A percentile compares a stretch with the other conserved stretches of the same genome.
Evolutionary conservation across 2,329 filamentous ascomycete genomes (phyloP).

Genomic region (Ophiosphaerella herpotricha): DNA sequence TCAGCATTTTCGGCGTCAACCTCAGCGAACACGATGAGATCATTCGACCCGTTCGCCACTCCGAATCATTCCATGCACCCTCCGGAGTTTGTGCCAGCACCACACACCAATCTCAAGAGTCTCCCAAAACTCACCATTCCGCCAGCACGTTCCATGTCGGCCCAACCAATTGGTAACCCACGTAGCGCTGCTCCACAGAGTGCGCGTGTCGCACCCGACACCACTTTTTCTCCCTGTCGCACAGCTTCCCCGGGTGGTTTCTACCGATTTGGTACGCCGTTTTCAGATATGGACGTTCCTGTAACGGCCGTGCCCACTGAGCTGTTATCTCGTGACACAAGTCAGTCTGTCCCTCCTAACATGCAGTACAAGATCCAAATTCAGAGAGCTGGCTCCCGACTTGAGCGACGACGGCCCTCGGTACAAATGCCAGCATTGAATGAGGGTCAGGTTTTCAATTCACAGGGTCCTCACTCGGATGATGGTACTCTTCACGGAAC

Average conservation of each 20-base stretch:
- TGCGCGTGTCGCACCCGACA: slow-evolving; percentile 40
- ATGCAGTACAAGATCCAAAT: slow-evolving; percentile 74
- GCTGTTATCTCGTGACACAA: slow-evolving; percentile 75
- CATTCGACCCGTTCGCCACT: slow-evolving; percentile 33
- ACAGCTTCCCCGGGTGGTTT: slow-evolving; percentile 62
- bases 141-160: slow-evolving; percentile 44
- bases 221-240: slow-evolving; percentile 53
- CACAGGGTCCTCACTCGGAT: slow-evolving; percentile 39
- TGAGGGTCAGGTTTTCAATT: slow-evolving; percentile 62
- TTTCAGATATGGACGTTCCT: slow-evolving; percentile 89
- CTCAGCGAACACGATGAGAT: slow-evolving; percentile 37
- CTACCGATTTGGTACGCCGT: slow-evolving; percentile 82
- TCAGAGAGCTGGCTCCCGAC: slow-evolving; percentile 51
- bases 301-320: slow-evolving; percentile 73
- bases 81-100: slow-evolving; percentile 48
- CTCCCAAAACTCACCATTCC: slow-evolving; percentile 65
- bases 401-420: slow-evolving; percentile 64
- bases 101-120: slow-evolving; percentile 57
- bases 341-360: slow-evolving; percentile 90
- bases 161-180: slow-evolving; percentile 33
- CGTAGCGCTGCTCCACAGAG: slow-evolving; percentile 28
- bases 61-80: slow-evolving; percentile 44
- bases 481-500: slow-evolving; percentile 40
- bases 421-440: slow-evolving; percentile 72
- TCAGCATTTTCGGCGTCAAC: slow-evolving; percentile 45